Conservation (phyloP, 2,329 filamentous ascomycete species). For the Lecanoromycetidae sp. region DNA sequence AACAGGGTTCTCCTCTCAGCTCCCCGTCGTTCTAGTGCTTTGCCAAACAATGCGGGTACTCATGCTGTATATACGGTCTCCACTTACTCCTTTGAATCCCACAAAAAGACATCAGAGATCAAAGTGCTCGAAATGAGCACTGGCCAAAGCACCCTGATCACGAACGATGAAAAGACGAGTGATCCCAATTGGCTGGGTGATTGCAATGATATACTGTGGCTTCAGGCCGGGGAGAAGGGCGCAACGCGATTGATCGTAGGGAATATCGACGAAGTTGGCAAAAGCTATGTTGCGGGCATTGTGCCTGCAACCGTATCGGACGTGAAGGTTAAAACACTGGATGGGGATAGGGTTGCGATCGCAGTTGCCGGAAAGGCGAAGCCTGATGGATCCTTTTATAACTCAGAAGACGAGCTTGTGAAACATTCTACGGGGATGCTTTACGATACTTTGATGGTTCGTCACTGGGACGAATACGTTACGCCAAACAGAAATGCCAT, state of each 20-base stretch:
- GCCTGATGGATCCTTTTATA: slow-evolving; percentile 36
- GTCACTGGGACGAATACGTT: slow-evolving; percentile 42
- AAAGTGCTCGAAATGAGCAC: slow-evolving; percentile 33
- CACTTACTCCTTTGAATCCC: slow-evolving; percentile 39
- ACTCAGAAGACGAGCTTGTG: slow-evolving; percentile 38
- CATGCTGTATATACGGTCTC: slow-evolving; percentile 37
- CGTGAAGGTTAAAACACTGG: slow-evolving; percentile 33
- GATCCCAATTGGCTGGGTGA: slow-evolving; percentile 37
- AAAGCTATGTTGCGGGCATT: slow-evolving; percentile 33
- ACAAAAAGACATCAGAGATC: slow-evolving; percentile 36
- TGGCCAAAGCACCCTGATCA: slow-evolving; percentile 31
- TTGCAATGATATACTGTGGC: slow-evolving; percentile 34
- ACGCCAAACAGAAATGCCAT: slow-evolving; percentile 38
- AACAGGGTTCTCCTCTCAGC: slow-evolving; percentile 36
- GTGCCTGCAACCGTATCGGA: slow-evolving; percentile 35
- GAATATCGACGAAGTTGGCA: slow-evolving; percentile 30
- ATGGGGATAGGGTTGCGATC: slow-evolving; percentile 33
- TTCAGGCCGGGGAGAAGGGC: slow-evolving; percentile 34
- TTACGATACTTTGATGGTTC: slow-evolving; percentile 40
- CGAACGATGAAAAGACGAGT: slow-evolving; percentile 33
- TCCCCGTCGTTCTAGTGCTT: slow-evolving; percentile 34
- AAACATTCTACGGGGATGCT: slow-evolving; percentile 35
- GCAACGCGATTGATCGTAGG: slow-evolving; percentile 36
- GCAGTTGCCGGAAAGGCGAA: slow-evolving; percentile 37
- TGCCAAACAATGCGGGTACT: slow-evolving; percentile 35